Conservation (phyloP, 225 moss, liverwort and hornwort species). For the Marchantia polymorpha region DNA sequence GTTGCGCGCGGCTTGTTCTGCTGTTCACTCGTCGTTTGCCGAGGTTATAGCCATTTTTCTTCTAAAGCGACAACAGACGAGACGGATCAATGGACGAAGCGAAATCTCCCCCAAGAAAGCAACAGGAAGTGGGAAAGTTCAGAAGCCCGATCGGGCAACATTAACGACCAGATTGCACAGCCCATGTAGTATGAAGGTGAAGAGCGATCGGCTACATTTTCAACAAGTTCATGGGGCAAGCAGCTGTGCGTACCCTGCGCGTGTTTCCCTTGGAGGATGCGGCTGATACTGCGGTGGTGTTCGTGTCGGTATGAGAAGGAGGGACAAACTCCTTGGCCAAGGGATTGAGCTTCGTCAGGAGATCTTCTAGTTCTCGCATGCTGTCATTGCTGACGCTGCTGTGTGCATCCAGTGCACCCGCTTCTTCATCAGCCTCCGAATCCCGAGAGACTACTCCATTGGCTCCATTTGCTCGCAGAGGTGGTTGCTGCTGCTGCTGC, state of each 20-base stretch:
- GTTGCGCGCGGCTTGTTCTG: conserved; percentile 89
- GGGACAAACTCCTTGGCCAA: conserved; percentile 87
- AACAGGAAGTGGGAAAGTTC: background rate
- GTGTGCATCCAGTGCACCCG: conserved; percentile 41
- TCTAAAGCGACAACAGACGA: conserved; percentile 43
- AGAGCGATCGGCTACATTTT: conserved; percentile 20
- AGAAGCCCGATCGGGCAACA: conserved; percentile 8
- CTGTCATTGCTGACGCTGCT: conserved; percentile 80
- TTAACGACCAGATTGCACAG: background rate
- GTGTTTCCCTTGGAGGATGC: conserved; percentile 59
- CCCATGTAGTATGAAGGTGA: background rate
- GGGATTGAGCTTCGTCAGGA: conserved; percentile 89
- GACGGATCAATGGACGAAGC: conserved; percentile 5
- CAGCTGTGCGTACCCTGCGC: conserved; percentile 62
- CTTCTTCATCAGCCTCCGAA: conserved; percentile 50
- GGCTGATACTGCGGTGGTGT: conserved; percentile 42
- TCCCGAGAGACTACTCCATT: conserved; percentile 43
- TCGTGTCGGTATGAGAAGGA: conserved; percentile 64
- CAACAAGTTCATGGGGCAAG: background rate
- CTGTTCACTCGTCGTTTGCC: conserved; percentile 76
- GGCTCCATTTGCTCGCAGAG: conserved; percentile 30
- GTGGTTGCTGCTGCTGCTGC: conserved; percentile 30
- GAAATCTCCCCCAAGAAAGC: conserved; percentile 10
- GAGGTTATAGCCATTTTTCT: conserved; percentile 84
- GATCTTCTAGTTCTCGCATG: conserved; percentile 88